phyloP scores from a whole-genome alignment of 2,329 filamentous ascomycete genomes.

The Exserohilum rostratum region DNA sequence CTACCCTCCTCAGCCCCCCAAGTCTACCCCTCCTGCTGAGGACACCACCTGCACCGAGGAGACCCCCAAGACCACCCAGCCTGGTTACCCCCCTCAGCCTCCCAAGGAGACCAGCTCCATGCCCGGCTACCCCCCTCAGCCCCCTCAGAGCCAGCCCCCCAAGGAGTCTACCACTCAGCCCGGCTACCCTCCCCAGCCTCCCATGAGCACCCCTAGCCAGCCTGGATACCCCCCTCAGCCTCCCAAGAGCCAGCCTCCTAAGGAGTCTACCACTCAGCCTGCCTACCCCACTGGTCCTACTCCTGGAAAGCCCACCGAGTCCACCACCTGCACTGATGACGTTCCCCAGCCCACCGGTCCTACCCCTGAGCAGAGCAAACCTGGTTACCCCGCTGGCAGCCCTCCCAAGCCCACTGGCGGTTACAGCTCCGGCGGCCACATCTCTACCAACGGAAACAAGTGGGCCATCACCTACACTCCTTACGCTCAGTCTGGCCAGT shows the following conservation, averaged over 20 bases:
- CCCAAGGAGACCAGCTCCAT: not conserved
- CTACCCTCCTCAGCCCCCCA: no score
- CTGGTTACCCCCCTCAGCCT: slow-evolving; percentile 3
- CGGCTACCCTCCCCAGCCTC: slow-evolving; percentile 2
- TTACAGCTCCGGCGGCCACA: slow-evolving; percentile 34
- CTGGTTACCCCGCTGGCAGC: slow-evolving; percentile 4
- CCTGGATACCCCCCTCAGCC: slow-evolving; percentile 3
- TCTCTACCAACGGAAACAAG: slow-evolving; percentile 52
- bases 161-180: slow-evolving; percentile 13
- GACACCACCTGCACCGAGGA: slow-evolving; percentile 11
- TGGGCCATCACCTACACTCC: slow-evolving; percentile 59
- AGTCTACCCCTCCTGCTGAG: no score
- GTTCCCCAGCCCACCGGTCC: slow-evolving; percentile 6
- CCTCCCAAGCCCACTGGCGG: slow-evolving; percentile 40
- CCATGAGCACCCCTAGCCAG: not conserved
- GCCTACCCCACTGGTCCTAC: not conserved
- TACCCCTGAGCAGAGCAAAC: not conserved
- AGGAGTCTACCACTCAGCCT: no score
- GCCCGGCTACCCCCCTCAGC: slow-evolving; percentile 2
- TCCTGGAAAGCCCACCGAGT: slow-evolving; percentile 1
- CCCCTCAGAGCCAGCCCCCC: slow-evolving; percentile 2
- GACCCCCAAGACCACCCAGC: slow-evolving; percentile 9
- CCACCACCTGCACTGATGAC: slow-evolving; percentile 10
- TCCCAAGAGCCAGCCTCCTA: not conserved
- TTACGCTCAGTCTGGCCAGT: slow-evolving; percentile 51